Conservation (phyloP, 768 basidiomycete species). For the Phlebiopsis gigantea region DNA sequence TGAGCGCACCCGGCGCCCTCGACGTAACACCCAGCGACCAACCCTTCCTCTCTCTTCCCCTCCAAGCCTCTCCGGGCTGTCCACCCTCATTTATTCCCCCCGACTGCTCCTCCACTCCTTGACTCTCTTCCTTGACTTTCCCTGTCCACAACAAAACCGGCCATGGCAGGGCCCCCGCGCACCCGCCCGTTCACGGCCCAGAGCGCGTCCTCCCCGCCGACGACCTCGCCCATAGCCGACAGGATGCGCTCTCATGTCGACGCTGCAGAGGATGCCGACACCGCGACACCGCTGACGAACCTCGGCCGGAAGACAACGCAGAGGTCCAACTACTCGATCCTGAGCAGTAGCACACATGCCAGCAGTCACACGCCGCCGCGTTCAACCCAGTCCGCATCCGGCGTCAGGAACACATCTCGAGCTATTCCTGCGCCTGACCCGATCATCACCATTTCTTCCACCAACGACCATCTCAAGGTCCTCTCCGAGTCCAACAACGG, state of each 20-base stretch:
- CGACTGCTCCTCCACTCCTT: not conserved
- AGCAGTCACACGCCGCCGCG: conserved; percentile 7
- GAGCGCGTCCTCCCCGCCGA: conserved; percentile 26
- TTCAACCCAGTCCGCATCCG: conserved; percentile 3
- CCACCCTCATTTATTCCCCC: conserved; percentile 11
- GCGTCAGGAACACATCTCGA: conserved; percentile 15
- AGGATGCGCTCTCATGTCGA: conserved; percentile 43
- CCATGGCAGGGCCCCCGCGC: not conserved
- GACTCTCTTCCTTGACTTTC: not conserved
- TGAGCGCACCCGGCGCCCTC: not conserved
- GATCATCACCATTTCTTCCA: conserved; percentile 46
- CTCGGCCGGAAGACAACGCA: conserved; percentile 20
- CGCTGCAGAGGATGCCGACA: conserved; percentile 40
- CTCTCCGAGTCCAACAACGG: conserved; percentile 15
- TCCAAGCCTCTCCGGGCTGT: conserved; percentile 7
- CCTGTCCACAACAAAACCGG: not conserved
- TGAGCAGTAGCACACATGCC: conserved; percentile 11
- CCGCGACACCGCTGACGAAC: conserved; percentile 15
- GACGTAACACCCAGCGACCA: not conserved
- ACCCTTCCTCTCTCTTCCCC: not conserved
- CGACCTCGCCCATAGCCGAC: conserved; percentile 35
- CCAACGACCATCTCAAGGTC: conserved; percentile 27
- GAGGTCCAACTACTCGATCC: conserved; percentile 21
- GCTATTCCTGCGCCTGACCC: conserved; percentile 36
- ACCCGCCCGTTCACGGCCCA: not conserved